Evolutionary conservation across 805 yeast species (phyloP), one percentile per base, ranked within the genome.

Genomic region (Schizosaccharomyces lindneri): DNA sequence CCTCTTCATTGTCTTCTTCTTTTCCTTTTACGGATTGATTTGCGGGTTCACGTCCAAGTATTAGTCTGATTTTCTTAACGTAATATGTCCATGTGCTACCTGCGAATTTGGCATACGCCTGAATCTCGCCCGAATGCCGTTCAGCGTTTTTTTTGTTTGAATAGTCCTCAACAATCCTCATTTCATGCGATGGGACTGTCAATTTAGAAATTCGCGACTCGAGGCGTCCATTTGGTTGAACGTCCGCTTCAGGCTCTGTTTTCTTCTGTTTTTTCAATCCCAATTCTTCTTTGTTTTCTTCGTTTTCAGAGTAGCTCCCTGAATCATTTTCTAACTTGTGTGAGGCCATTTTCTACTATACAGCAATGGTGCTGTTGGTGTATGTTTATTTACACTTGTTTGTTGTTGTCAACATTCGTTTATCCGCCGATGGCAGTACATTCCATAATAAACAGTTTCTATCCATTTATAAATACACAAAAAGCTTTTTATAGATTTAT

Each of bases 41-140:
- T 17, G 60, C 60, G 1, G 65, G 66, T 51, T 67, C 72, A 1
- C 98, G 78, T n/a, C 98, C 98, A 63, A 93, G 85, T 1, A 83
- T 74, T 4, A 90, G 79, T 36, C 78, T 78, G 61, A 90, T 74
- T 19, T 81, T 76, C 69, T 89, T 87, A 55, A 93, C 96, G 68
- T 88, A 93, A 70, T 78, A 93, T 1, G 98, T 90, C 98, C 98
- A 93, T 68, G 81, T 81, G 43, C 78, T 65, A 7, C 68, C 98
- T 0, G 97, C 89, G 59, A 93, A 83, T 71, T 93, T 93, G 43
- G 97, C 98, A 71, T 90, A 93, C 0, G 98, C 98, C 73, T 89
- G 95, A n/a, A 93, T 89, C 70, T 89, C 95, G 4, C 60, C 60
- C 24, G 61, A 43, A 17, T 43, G 55, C n/a, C 76, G 69, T 48